Base-by-base conservation (phyloP, 2,329 filamentous ascomycete genomes). In the Monosporascus sp. region DNA sequence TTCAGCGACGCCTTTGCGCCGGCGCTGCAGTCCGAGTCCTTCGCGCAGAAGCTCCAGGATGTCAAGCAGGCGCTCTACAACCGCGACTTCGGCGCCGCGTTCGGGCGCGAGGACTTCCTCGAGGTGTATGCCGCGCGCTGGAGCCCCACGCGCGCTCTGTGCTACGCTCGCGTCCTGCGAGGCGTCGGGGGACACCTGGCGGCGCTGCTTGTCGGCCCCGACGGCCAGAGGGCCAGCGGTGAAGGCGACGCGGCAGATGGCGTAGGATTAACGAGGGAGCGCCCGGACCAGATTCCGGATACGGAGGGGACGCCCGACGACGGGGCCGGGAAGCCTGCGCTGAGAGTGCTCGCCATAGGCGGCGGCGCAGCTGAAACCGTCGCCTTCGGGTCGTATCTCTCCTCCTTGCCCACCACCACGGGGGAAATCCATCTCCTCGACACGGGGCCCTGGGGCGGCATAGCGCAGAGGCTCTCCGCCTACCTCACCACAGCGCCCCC, bases 81-180 rank as follows among this genome's bases (percentile, higher is more conserved):
- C 54, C 83, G 94, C 35, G 89, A 97, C 68, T 97, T 97, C 70
- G 78, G 78, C 14, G 73, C 76, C 17, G 93, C 93, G 0, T 99
- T 97, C 72, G 84, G 84, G 1, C 78, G 77, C 46, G 78, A 83
- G 52, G 83, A 87, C 45, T 81, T 87, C 61, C 78, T 97, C 18
- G 83, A 88, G 55, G 89, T 88, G 9, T 99, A 99, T 74, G 90
- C 90, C 8, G 82, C 90, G 51, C 77, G 94, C 62, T 99, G 93
- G 92, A 96, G 91, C 70, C 89, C 93, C 2, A 88, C 88, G 50
- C 79, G 94, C 50, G 88, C 91, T 0, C 73, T 97, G 50, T 90
- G 87, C 57, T 97, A 97, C 71, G 76, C 83, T n/a, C 65, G 72
- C 3, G 70, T 85, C n/a, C 68, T 87, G 38, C 54, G 69, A 48